Conservation (phyloP, 1,284 basidiomycete genomes). For the Microbotryum silenes-acaulis region DNA sequence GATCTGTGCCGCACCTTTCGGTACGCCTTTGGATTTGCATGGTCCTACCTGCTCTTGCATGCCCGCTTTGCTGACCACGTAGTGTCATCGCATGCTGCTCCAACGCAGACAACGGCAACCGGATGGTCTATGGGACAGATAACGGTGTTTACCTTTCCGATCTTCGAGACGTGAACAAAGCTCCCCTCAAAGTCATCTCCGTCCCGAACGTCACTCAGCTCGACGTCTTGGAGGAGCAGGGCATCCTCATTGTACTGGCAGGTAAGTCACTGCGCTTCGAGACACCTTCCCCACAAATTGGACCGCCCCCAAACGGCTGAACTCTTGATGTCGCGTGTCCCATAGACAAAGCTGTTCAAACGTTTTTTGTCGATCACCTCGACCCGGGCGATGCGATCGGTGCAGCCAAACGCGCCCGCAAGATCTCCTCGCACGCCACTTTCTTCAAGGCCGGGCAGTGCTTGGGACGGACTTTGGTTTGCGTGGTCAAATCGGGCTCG, state of each 20-base stretch:
- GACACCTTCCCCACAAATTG: neutral
- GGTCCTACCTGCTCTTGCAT: neutral
- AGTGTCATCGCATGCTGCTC: neutral
- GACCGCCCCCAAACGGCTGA: neutral
- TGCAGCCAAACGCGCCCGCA: conserved; percentile 85
- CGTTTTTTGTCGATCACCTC: conserved; percentile 89
- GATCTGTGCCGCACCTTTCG: conserved; percentile 90
- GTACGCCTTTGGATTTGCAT: conserved; percentile 49
- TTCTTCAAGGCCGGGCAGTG: conserved; percentile 98
- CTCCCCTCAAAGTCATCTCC: conserved; percentile 80
- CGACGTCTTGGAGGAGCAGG: conserved; percentile 93
- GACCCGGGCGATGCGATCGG: conserved; percentile 83
- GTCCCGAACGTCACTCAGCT: conserved; percentile 87
- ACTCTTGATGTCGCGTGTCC: neutral
- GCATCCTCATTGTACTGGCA: conserved; percentile 90
- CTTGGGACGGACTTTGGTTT: conserved; percentile 87
- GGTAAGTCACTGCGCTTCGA: conserved; percentile 47
- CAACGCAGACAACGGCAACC: conserved; percentile 63
- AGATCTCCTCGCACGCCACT: conserved; percentile 90
- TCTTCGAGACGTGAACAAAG: conserved; percentile 57
- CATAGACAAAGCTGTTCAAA: conserved; percentile 57
- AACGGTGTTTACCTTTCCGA: conserved; percentile 94
- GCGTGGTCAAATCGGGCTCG: conserved; percentile 81
- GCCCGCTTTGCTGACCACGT: neutral
- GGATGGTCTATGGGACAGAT: conserved; percentile 91